Evolutionary conservation across 2,329 filamentous ascomycete species (phyloP).

Genomic region (Colletotrichum gloeosporioides): DNA sequence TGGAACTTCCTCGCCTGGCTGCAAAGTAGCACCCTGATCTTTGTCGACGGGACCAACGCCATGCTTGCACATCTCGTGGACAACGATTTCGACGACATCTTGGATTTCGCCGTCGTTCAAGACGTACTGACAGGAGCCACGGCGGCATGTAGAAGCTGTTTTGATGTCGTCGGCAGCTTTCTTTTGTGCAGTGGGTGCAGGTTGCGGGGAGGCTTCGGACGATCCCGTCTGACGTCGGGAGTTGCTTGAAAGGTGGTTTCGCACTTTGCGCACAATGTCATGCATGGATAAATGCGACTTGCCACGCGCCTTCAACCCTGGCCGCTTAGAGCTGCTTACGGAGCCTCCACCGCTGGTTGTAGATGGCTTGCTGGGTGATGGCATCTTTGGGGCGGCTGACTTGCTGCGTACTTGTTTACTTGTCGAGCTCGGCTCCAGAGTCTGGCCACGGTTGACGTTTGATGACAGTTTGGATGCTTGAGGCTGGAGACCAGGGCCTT

Average conservation of each 20-base stretch:
- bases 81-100: slow-evolving; percentile 5
- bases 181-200: not conserved
- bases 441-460: not conserved
- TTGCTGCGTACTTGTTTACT: not conserved
- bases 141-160: not conserved
- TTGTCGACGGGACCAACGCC: not conserved
- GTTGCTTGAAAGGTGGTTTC: not conserved
- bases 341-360: not conserved
- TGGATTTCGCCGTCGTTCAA: slow-evolving; percentile 1
- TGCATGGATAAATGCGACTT: not conserved
- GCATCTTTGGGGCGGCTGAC: not conserved
- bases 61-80: slow-evolving; percentile 1
- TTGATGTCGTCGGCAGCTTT: not conserved
- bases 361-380: not conserved
- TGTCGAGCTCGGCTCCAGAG: not conserved
- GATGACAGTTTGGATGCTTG: not conserved
- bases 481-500: not conserved
- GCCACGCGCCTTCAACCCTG: not conserved
- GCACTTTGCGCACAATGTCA: not conserved
- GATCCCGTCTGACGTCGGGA: not conserved
- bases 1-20: not conserved
- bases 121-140: not conserved
- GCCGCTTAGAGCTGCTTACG: not conserved
- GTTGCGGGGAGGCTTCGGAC: not conserved
- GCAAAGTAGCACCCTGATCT: not conserved